These are phyloP conservation scores for Irpex rosettiformis DNA, from an alignment of 1,284 basidiomycete species.

Conservation along the genomic window DNA sequence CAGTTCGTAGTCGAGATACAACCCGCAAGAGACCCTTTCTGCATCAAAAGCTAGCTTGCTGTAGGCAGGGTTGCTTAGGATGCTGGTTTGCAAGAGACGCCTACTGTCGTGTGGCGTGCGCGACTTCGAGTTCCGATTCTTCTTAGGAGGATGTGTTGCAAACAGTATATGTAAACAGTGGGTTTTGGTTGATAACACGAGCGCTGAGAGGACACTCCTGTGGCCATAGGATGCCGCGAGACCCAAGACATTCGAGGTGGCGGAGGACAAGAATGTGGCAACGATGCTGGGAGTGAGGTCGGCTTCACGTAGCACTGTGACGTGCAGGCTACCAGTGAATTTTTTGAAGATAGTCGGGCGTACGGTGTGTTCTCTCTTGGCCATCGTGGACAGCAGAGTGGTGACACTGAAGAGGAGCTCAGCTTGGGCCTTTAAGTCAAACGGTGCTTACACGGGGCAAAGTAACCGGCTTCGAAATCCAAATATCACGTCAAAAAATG, in stretches of 20 bases:
- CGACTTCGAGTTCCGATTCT: not conserved
- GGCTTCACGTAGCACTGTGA: slow-evolving; percentile 1
- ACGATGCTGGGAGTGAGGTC: slow-evolving; percentile 16
- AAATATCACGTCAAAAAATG: not conserved
- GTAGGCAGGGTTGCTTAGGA: slow-evolving; percentile 15
- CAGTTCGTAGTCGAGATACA: slow-evolving; percentile 35
- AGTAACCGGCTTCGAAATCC: not conserved
- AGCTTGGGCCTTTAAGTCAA: not conserved
- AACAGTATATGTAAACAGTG: slow-evolving; percentile 30
- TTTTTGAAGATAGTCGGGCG: slow-evolving; percentile 5
- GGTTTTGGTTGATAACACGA: slow-evolving; percentile 36
- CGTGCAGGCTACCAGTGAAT: not conserved
- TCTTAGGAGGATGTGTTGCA: not conserved
- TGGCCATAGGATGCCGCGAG: slow-evolving; percentile 37
- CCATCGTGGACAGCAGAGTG: not conserved
- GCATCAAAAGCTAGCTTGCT: slow-evolving; percentile 37
- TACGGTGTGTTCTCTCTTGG: not conserved
- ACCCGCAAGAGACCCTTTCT: slow-evolving; percentile 36
- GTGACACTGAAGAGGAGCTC: not conserved
- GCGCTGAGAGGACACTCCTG: slow-evolving; percentile 27
- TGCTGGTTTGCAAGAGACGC: slow-evolving; percentile 11
- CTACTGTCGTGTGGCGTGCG: not conserved
- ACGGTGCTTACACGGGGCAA: not conserved
- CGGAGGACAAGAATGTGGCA: not conserved
- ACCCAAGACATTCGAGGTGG: slow-evolving; percentile 27